Conservation (phyloP, 192 early-diverging fungal species). For the Podila minutissima region DNA sequence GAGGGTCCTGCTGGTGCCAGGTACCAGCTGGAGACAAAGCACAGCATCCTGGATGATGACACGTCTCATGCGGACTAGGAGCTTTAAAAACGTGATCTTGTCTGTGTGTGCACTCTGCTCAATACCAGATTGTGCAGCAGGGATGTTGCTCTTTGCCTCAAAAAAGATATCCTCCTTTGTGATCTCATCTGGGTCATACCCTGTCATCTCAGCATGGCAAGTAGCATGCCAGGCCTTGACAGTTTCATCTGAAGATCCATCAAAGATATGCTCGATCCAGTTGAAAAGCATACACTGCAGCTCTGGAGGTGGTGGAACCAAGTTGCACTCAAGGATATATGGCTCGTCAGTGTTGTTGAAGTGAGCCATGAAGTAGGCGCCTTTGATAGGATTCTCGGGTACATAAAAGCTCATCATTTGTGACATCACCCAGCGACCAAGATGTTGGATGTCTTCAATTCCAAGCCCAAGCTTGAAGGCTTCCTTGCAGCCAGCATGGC, state of each 20-base stretch:
- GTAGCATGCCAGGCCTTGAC: too few relatives aligned
- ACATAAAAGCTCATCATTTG: conserved; percentile 9
- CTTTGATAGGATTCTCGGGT: conserved; percentile 5
- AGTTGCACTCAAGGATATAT: conserved; percentile 4
- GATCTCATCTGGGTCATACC: too few relatives aligned
- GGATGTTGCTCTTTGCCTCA: too few relatives aligned
- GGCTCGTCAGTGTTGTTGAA: conserved; percentile 8
- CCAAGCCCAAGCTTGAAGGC: conserved; percentile 5
- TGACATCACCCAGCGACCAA: conserved; percentile 10
- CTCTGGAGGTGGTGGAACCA: background rate
- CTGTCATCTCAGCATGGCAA: too few relatives aligned
- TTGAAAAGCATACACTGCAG: background rate
- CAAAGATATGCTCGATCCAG: conserved; percentile 7
- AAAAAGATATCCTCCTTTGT: too few relatives aligned
- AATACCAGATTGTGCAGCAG: too few relatives aligned
- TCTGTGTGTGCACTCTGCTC: too few relatives aligned
- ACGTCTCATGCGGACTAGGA: too few relatives aligned
- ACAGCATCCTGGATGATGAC: too few relatives aligned
- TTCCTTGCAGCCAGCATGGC: background rate
- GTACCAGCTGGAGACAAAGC: too few relatives aligned
- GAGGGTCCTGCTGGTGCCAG: too few relatives aligned
- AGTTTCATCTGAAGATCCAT: background rate
- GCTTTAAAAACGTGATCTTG: too few relatives aligned
- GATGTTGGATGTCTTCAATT: conserved; percentile 7
- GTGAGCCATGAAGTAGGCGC: conserved; percentile 13